phyloP scores from a whole-genome alignment of 2,329 filamentous ascomycete genomes.

The Microsporum canis region DNA sequence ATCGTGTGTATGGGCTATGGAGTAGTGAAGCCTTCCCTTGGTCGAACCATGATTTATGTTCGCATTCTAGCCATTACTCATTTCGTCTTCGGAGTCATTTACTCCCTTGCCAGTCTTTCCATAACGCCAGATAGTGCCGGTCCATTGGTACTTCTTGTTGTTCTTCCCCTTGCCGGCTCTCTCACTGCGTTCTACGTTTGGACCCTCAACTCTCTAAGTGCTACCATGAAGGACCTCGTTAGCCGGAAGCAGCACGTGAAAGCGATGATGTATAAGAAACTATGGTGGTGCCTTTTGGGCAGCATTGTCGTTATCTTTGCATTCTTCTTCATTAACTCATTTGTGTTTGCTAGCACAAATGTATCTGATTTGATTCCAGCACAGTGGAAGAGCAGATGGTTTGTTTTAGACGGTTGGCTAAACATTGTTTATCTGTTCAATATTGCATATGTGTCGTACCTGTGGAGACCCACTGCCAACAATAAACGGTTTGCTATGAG shows the following conservation, averaged over 20 bases:
- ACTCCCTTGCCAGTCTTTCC: slow-evolving; percentile 77
- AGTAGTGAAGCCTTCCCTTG: slow-evolving; percentile 86
- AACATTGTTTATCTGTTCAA: slow-evolving; percentile 94
- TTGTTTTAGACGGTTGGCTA: slow-evolving; percentile 91
- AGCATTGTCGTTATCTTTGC: slow-evolving; percentile 93
- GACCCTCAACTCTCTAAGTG: slow-evolving; percentile 90
- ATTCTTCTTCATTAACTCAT: slow-evolving; percentile 98
- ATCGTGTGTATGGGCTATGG: slow-evolving; percentile 99
- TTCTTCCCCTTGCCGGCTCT: slow-evolving; percentile 81
- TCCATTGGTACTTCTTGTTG: slow-evolving; percentile 81
- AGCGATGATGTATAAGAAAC: slow-evolving; percentile 89
- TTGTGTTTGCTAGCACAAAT: slow-evolving; percentile 75
- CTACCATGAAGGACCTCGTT: slow-evolving; percentile 90
- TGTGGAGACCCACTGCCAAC: slow-evolving; percentile 94
- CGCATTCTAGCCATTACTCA: slow-evolving; percentile 83
- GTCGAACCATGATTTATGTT: slow-evolving; percentile 87
- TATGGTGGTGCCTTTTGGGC: slow-evolving; percentile 93
- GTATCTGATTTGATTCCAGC: slow-evolving; percentile 87
- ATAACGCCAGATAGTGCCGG: slow-evolving; percentile 83
- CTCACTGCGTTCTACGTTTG: slow-evolving; percentile 96
- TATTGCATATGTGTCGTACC: slow-evolving; percentile 82
- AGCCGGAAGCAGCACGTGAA: slow-evolving; percentile 91
- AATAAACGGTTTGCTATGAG: slow-evolving; percentile 98
- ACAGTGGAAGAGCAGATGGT: slow-evolving; percentile 97
- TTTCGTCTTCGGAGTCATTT: slow-evolving; percentile 89